Evolutionary conservation across 306 rosid genomes (phyloP), one percentile per base, ranked within the genome.

Genomic region (Hylodesmum podocarpum): DNA sequence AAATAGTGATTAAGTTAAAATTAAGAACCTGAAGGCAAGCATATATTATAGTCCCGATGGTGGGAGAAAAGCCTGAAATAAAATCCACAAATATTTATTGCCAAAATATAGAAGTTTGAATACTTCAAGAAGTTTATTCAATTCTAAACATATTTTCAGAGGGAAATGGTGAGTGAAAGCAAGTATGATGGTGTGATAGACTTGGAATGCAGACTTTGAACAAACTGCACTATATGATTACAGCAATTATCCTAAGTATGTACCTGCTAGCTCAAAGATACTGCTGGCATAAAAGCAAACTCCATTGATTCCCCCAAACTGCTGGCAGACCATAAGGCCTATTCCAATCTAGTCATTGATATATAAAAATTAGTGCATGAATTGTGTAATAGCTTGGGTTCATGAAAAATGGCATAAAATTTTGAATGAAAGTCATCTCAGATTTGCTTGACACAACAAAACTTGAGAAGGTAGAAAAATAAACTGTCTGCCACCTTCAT

Each of bases 251-350:
- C 13, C 19, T 28, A 47, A 10, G 39, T 76, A 34, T 3, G 43
- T 85, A 95, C 98, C 96, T 80, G 96, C 98, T 79, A 73, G 80
- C 58, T 89, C 96, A 77, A 92, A 95, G 64, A 95, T 95, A 79
- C 88, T 78, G 83, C 93, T 89, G 72, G 79, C 46, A 44, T 94
- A 94, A 78, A 94, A 94, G 82, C 88, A 84, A 73, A 94, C 39
- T 63, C 89, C 96, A 16, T 94, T 94, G 87, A 94, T 90, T 78
- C 98, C 98, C 19, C 98, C 98, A 3, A 92, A 72, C 83, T 92
- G 98, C 84, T 95, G 98, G 81, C 96, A 95, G 25, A 89, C 84
- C 97, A 91, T 92, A 64, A 92, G 80, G 15, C 98, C 98, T 49
- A 90, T 78, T 78, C 88, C 98, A 43, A 95, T 92, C 98, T 95